Base-by-base conservation (phyloP, 2,329 filamentous ascomycete genomes). In the Colletotrichum echinochloae region DNA sequence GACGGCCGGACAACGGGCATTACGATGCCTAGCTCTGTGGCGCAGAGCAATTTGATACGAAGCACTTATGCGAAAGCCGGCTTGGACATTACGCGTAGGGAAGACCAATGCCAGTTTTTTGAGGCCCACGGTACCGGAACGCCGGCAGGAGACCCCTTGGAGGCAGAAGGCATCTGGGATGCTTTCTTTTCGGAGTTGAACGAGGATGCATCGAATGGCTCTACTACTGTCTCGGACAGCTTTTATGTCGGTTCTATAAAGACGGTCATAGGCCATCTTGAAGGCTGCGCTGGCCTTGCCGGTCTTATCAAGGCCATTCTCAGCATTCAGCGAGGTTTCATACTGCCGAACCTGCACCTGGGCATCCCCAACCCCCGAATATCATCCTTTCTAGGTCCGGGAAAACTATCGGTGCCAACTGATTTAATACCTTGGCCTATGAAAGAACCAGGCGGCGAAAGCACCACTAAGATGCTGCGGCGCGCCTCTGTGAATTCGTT, bases 51-150 rank as follows among this genome's bases (percentile, higher is more conserved):
- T 0, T 60, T 79, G 2, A 80, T 80, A 44, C 56, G 73, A 62
- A 63, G 67, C 2, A 74, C 76, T 1, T 82, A 81, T 65, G 41
- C 56, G 6, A 56, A 51, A 5, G 67, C 66, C 1, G 73, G 73
- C 2, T 41, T 68, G 6, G 56, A 72, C 57, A 7, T 69, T 5
- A 16, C 30, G 7, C 63, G 74, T 11, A 72, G 65, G 3, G 66
- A 65, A 14, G 68, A 62, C 12, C 63, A 59, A 11, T 61, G 56
- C 35, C 63, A 71, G 20, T 74, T 74, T 51, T 69, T 79, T 35
- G 76, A 79, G 63, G 76, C 76, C 23, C 82, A 84, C 54, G 82
- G 81, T 1, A 83, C 82, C 0, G 81, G 81, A 0, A 84, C 82
- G 3, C 66, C 73, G 5, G 76, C 75, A 0, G 83, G 82, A 1